phyloP scores from a whole-genome alignment of 2,329 filamentous ascomycete genomes.

The Fonsecaea erecta region DNA sequence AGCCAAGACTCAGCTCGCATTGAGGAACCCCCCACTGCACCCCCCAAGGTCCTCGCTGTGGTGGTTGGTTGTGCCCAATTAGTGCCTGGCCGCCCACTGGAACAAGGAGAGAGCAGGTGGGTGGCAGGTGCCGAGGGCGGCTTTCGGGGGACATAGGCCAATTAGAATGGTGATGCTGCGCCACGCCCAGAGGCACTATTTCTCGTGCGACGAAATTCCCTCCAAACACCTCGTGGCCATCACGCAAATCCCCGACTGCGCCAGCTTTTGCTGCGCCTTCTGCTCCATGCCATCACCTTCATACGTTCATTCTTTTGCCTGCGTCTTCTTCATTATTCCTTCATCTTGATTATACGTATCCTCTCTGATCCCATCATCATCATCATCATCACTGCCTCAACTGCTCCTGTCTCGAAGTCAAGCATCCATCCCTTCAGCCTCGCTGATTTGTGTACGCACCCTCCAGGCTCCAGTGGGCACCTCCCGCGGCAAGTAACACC shows the following conservation, averaged over 20 bases:
- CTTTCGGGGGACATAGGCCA: conserved; percentile 4
- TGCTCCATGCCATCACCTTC: not conserved
- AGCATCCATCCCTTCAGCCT: conserved; percentile 1
- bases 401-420: not conserved
- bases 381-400: not conserved
- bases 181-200: conserved; percentile 9
- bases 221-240: not conserved
- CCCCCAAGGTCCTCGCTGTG: not conserved
- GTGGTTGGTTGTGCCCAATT: not conserved
- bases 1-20: conserved; percentile 15
- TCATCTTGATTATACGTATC: not conserved
- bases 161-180: conserved; percentile 16
- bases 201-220: not conserved
- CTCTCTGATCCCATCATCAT: conserved; percentile 12
- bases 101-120: not conserved
- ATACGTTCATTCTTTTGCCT: conserved; percentile 2
- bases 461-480: conserved; percentile 6
- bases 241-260: conserved; percentile 3
- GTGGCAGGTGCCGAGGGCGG: not conserved
- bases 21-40: too few species aligned
- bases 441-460: conserved; percentile 11
- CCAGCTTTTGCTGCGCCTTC: conserved; percentile 17
- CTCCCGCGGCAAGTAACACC: conserved; percentile 5
- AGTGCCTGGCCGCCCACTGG: not conserved
- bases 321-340: not conserved